A percentile compares a stretch with the other conserved stretches of the same genome.
These are phyloP conservation scores for Syzygium malaccense DNA, from an alignment of 441 rosid genomes.

Conservation along the genomic window DNA sequence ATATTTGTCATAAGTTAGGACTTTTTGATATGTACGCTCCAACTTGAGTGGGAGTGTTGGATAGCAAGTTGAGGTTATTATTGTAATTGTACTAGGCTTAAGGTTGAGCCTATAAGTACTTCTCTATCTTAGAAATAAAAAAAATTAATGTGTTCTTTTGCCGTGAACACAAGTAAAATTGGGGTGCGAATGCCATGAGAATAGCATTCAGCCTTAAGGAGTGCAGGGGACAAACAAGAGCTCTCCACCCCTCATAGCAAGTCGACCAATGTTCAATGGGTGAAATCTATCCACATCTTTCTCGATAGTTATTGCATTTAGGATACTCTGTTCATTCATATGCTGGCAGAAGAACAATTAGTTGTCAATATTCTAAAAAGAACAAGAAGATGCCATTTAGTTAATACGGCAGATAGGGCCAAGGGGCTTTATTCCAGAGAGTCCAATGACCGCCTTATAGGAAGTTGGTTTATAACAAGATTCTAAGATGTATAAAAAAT, in stretches of 20 bases:
- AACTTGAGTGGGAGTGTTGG: no score
- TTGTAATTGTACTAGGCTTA: no score
- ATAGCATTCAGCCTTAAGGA: constrained; percentile 82
- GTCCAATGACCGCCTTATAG: neutral
- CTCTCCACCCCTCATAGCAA: constrained; percentile 84
- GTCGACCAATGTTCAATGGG: constrained; percentile 73
- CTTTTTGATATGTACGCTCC: no score
- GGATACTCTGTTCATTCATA: constrained; percentile 67
- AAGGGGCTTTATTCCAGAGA: neutral
- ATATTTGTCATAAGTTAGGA: no score
- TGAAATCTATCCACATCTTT: constrained; percentile 94
- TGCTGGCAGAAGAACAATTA: constrained; percentile 39
- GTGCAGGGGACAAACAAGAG: constrained; percentile 81
- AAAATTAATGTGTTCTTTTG: no score
- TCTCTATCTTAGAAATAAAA: no score
- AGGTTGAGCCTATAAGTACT: no score
- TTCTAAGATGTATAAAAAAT: neutral
- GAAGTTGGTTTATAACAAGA: neutral
- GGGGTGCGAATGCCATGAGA: neutral
- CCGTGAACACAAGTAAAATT: no score
- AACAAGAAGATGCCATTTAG: neutral
- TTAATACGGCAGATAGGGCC: neutral
- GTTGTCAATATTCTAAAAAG: neutral
- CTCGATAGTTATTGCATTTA: constrained; percentile 69
- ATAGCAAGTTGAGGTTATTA: no score